Percentiles rank a stretch among this genome's conserved stretches.
Conservation (phyloP, 176 grass and related monocot species). For the Coix lacrymajobi region DNA sequence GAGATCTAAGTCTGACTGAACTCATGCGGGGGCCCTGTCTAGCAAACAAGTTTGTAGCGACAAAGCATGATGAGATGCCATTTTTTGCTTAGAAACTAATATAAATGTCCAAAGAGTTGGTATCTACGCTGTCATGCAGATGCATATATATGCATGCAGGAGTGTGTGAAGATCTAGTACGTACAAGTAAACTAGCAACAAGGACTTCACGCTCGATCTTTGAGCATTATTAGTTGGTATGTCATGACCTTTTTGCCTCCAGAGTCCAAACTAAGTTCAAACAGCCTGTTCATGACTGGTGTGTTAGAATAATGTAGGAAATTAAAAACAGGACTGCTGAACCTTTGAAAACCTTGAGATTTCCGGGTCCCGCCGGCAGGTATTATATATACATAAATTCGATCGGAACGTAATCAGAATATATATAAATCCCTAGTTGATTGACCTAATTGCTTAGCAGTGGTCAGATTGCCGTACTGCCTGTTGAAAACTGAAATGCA, state of each 20-base stretch:
- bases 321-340: neutral
- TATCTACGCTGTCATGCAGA: neutral
- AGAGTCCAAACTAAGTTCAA: neutral
- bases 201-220: too few species aligned
- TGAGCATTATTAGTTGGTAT: too few species aligned
- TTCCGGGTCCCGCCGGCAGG: neutral
- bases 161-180: neutral
- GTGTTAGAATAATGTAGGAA: neutral
- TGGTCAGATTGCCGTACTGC: neutral
- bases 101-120: neutral
- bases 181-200: neutral
- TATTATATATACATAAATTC: neutral
- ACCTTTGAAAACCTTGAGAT: neutral
- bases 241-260: neutral
- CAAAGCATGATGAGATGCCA: neutral
- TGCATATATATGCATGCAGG: neutral
- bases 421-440: neutral
- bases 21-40: too few species aligned
- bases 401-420: neutral
- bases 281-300: neutral
- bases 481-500: slow-evolving; percentile 13
- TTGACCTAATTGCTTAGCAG: neutral
- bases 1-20: too few species aligned
- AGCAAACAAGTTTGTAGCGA: neutral
- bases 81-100: neutral